Evolutionary conservation across 2,329 filamentous ascomycete species (phyloP), one percentile per base, ranked within the genome.

Genomic region (Exutisphaerella laricina): DNA sequence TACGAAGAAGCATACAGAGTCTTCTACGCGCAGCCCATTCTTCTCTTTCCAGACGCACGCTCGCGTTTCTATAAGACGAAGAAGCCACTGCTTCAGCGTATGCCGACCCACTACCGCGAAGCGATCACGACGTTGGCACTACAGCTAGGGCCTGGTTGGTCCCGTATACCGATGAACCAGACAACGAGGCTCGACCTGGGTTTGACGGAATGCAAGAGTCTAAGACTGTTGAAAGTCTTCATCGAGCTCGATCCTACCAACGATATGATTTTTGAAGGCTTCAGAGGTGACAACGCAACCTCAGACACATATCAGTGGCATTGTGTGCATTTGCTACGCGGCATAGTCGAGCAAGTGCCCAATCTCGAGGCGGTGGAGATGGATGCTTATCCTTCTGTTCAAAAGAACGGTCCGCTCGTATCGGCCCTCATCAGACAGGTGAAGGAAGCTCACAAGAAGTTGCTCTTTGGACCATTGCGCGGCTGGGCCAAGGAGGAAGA

Each of bases 111-210:
- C 21, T 81, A 84, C 60, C 76, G 82, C 23, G 66, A 68, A 12
- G 73, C 67, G 33, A 70, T 89, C 32, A 80, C 74, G 1, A 75
- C 75, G 0, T 66, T 89, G 2, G 80, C 89, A 62, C 64, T 89
- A 40, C 77, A 84, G 2, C 69, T 89, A 0, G 85, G 85, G 0
- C 84, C 84, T 0, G 84, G 84, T 14, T 89, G 82, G 78, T 79
- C 70, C 48, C 75, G 75, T 44, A 84, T 85, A 10, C 85, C 85
- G 1, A 71, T 70, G 23, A 78, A 80, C 37, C 88, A 85, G 81
- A 77, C 79, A 1, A 79, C 86, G 9, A 81, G 80, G 50, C 66
- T 73, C 4, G 72, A 73, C 1, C 69, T 88, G 1, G 83, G 84
- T 0, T 70, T 89, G 5, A 53, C 60, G 1, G 79, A 85, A 38